Evolutionary conservation across 495 filamentous ascomycete genomes (phyloP).

Genomic region (Thermothielavioides terrestris): DNA sequence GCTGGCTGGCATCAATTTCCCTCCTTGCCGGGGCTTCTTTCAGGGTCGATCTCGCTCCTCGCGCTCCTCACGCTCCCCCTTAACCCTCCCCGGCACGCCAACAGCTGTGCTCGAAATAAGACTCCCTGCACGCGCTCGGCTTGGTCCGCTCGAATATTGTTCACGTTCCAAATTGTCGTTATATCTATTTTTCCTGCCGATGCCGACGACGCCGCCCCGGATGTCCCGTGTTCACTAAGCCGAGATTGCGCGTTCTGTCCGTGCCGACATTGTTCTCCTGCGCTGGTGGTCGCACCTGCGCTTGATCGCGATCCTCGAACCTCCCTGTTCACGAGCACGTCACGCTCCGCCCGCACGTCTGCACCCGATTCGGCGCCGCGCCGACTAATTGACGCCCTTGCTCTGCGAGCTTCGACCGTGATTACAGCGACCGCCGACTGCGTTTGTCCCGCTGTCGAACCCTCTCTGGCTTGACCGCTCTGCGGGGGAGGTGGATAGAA

Average conservation of each 20-base stretch:
- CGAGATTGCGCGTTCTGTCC: conserved; percentile 6
- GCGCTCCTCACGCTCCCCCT: background rate
- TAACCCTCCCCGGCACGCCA: conserved; percentile 3
- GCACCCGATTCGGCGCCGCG: background rate
- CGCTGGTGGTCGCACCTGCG: conserved; percentile 1
- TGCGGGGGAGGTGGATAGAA: background rate
- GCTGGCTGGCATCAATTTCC: conserved; percentile 8
- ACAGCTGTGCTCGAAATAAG: background rate
- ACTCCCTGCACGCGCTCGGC: conserved; percentile 4
- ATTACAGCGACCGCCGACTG: background rate
- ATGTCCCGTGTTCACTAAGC: background rate
- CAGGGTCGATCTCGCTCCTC: background rate
- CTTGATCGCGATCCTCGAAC: conserved; percentile 5
- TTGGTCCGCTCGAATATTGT: background rate
- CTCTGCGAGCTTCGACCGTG: background rate
- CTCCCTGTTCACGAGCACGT: too few species aligned
- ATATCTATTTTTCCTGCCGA: background rate
- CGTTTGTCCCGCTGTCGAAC: background rate
- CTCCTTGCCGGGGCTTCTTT: background rate
- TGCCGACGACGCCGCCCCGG: background rate
- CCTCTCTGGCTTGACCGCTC: background rate
- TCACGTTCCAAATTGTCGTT: background rate
- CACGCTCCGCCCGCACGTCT: background rate
- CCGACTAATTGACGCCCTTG: background rate
- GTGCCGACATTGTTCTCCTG: background rate